phyloP scores from a whole-genome alignment of 2,329 filamentous ascomycete species.

The Incumbomyces lentus region DNA sequence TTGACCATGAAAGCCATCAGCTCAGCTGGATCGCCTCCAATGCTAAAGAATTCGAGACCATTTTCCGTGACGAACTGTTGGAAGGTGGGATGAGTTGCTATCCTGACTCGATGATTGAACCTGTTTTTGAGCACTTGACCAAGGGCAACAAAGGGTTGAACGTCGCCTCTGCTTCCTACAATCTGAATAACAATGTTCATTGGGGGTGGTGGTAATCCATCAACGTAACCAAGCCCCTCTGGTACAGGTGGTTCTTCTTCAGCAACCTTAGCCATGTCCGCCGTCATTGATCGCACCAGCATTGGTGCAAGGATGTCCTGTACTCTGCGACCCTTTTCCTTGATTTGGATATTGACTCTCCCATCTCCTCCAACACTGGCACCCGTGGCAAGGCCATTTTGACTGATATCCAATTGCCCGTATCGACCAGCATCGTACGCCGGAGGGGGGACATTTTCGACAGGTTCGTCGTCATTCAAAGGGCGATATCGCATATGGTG shows the following conservation, averaged over 20 bases:
- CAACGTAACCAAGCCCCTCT: constrained; percentile 58
- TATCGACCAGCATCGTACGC: constrained; percentile 34
- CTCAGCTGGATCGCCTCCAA: constrained; percentile 65
- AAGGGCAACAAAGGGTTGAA: constrained; percentile 64
- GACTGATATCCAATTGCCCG: constrained; percentile 51
- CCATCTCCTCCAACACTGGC: constrained; percentile 61
- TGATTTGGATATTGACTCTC: constrained; percentile 69
- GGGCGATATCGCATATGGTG: background rate
- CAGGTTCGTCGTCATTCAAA: background rate
- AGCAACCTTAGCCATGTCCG: constrained; percentile 32
- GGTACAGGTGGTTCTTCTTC: constrained; percentile 55
- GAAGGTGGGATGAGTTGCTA: constrained; percentile 64
- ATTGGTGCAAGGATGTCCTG: constrained; percentile 56
- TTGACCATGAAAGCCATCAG: constrained; percentile 89
- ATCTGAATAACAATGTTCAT: constrained; percentile 67
- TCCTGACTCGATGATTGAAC: constrained; percentile 60
- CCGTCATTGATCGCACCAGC: constrained; percentile 27
- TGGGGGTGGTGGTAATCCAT: constrained; percentile 46
- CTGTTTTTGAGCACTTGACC: constrained; percentile 54
- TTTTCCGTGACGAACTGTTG: constrained; percentile 58
- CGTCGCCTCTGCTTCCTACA: constrained; percentile 63
- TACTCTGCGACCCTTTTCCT: constrained; percentile 56
- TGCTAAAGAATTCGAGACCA: constrained; percentile 64
- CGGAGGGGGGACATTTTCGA: constrained; percentile 20
- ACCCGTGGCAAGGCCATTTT: constrained; percentile 53